Conservation (phyloP, 1,284 basidiomycete genomes). For the Sporisorium reilianum region DNA sequence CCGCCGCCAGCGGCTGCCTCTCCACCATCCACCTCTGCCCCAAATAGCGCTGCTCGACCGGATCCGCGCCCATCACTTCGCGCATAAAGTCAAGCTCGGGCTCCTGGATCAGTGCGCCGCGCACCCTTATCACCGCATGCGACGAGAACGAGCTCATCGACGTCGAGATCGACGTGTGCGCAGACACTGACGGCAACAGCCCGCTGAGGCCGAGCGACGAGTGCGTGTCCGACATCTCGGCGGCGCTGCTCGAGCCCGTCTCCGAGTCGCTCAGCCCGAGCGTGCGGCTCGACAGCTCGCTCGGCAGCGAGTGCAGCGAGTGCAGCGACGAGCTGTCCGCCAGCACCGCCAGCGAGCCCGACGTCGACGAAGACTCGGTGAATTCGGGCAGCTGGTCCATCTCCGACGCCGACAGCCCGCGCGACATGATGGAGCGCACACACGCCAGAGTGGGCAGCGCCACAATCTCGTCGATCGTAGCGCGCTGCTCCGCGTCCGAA, state of each 20-base stretch:
- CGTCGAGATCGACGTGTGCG: conserved; percentile 27
- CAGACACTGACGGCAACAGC: conserved; percentile 24
- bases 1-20: conserved; percentile 9
- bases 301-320: conserved; percentile 34
- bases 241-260: conserved; percentile 21
- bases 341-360: conserved; percentile 25
- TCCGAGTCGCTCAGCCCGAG: conserved; percentile 31
- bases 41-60: conserved; percentile 16
- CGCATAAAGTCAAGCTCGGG: conserved; percentile 59
- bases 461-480: conserved; percentile 55
- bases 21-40: conserved; percentile 5
- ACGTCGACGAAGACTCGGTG: conserved; percentile 34
- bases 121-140: conserved; percentile 47
- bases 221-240: conserved; percentile 28
- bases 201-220: conserved; percentile 43
- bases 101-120: conserved; percentile 66
- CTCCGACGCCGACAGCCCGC: conserved; percentile 57
- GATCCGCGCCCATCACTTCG: conserved; percentile 53
- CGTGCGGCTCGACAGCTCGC: conserved; percentile 35
- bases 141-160: conserved; percentile 33
- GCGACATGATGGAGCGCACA: conserved; percentile 56
- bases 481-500: conserved; percentile 54
- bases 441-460: conserved; percentile 51
- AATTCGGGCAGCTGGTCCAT: conserved; percentile 66
- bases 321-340: conserved; percentile 29